Evolutionary conservation across 176 grass and related monocot species (phyloP), one percentile per base, ranked within the genome.

Genomic region (Paspalum vaginatum): DNA sequence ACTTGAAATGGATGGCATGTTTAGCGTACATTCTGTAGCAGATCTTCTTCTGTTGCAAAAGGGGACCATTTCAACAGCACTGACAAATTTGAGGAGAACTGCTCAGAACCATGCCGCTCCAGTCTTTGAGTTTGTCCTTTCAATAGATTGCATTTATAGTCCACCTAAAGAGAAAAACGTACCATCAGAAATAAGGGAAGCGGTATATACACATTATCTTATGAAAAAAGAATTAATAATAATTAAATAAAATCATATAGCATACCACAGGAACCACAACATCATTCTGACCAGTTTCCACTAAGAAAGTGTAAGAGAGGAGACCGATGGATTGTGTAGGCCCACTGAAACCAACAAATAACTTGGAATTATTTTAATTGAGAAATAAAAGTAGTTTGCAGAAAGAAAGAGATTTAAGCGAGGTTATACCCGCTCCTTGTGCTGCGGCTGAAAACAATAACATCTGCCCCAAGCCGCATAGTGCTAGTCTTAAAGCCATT

Each of bases 401-500:
- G 9, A 68, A 60, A 0, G 4, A 83, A 78, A 43, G 8, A 76
- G 50, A 77, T 58, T 68, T 10, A 70, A 61, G 40, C 32, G 43
- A 5, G 8, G 70, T 40, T 4, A 8, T 39, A 93, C 94, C 86
- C 85, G 43, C 83, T 81, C 51, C 93, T 91, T 59, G 73, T 85
- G 76, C 65, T 74, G 15, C 88, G 68, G 63, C 70, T 93, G 70
- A 97, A 97, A 77, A 97, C 91, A 61, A 93, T 91, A 72, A 60
- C 94, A 79, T 93, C 94, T 73, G 94, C 88, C 41, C 91, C 94
- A 14, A 97, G 86, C 70, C 94, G 77, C 94, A 97, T 93, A 40
- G 91, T 97, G 71, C 91, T 97, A 69, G 94, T 97, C 72, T 97
- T 97, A 77, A 97, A 97, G 41, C 94, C 94, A 39, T 97, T 97